A percentile compares a stretch with the other conserved stretches of the same genome.
Conservation (phyloP, 108 stramenopile genomes). For the Cyclostephanos invisitatus region DNA sequence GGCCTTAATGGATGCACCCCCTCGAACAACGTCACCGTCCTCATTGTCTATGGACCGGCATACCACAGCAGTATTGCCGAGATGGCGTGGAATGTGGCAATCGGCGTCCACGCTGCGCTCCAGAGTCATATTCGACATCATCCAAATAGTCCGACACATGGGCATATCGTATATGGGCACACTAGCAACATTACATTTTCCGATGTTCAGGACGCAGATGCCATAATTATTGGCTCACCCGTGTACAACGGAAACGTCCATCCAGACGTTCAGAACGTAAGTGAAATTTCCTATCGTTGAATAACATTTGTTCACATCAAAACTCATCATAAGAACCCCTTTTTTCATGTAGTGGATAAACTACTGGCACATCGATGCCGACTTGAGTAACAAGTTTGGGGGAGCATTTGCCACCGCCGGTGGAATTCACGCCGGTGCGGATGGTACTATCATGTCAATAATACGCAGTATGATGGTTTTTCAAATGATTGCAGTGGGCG, state of each 20-base stretch:
- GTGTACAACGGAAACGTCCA: slow-evolving; percentile 52
- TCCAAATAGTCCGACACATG: slow-evolving; percentile 30
- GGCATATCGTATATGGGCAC: slow-evolving; percentile 41
- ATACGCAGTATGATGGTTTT: slow-evolving; percentile 48
- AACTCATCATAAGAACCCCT: neutral
- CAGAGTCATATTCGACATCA: slow-evolving; percentile 35
- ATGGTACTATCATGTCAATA: slow-evolving; percentile 38
- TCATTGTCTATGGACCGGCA: slow-evolving; percentile 42
- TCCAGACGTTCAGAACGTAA: slow-evolving; percentile 36
- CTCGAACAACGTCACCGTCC: slow-evolving; percentile 35
- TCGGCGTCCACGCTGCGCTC: slow-evolving; percentile 36
- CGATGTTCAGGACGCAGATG: slow-evolving; percentile 47
- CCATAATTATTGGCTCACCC: slow-evolving; percentile 44
- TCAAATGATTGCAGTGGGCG: slow-evolving; percentile 49
- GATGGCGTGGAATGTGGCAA: slow-evolving; percentile 48
- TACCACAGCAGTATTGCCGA: slow-evolving; percentile 42
- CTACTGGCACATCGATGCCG: slow-evolving; percentile 47
- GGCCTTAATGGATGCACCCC: slow-evolving; percentile 12
- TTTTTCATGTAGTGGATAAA: slow-evolving; percentile 33
- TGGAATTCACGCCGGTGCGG: slow-evolving; percentile 48
- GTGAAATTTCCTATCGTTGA: neutral
- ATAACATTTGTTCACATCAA: neutral
- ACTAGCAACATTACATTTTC: slow-evolving; percentile 40
- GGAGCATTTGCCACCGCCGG: slow-evolving; percentile 55
- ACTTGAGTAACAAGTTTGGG: slow-evolving; percentile 43